Percentiles rank a stretch among this genome's conserved stretches.
phyloP scores from a whole-genome alignment of 352 stramenopile genomes.

The Phytophthora sp. region DNA sequence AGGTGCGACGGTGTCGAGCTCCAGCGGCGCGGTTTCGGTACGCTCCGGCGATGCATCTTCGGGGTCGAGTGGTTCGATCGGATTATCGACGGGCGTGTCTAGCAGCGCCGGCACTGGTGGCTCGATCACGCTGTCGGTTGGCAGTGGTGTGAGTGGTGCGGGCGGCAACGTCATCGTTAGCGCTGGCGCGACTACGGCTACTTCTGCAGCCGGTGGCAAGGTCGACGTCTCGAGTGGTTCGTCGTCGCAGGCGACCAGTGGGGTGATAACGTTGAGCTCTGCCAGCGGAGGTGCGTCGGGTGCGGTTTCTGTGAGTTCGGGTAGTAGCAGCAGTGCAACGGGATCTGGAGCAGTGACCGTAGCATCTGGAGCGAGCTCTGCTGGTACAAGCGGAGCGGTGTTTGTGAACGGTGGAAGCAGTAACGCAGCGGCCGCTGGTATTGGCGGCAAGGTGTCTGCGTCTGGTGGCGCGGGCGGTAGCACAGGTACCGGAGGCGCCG shows the following conservation, averaged over 20 bases:
- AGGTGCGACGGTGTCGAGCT: neutral
- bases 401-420: conserved; percentile 31
- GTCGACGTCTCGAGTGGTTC: too few species aligned
- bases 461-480: neutral
- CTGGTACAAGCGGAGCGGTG: conserved; percentile 33
- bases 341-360: conserved; percentile 34
- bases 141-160: conserved; percentile 35
- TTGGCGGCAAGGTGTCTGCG: conserved; percentile 1
- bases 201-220: too few species aligned
- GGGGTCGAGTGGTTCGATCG: conserved; percentile 13
- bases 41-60: conserved; percentile 14
- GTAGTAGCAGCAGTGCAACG: too few species aligned
- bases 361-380: conserved; percentile 34
- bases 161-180: conserved; percentile 48
- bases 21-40: conserved; percentile 22
- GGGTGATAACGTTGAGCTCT: too few species aligned
- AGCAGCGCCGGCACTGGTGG: neutral
- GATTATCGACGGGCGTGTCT: conserved; percentile 4
- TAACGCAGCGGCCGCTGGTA: conserved; percentile 15
- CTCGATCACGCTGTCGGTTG: conserved; percentile 33
- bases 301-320: too few species aligned
- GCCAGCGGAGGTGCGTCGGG: too few species aligned
- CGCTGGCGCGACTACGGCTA: conserved; percentile 42
- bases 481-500: neutral
- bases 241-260: too few species aligned